Evolutionary conservation across 768 basidiomycete species (phyloP), one percentile per base, ranked within the genome.

Genomic region (Cantharellus cinnabarinus): DNA sequence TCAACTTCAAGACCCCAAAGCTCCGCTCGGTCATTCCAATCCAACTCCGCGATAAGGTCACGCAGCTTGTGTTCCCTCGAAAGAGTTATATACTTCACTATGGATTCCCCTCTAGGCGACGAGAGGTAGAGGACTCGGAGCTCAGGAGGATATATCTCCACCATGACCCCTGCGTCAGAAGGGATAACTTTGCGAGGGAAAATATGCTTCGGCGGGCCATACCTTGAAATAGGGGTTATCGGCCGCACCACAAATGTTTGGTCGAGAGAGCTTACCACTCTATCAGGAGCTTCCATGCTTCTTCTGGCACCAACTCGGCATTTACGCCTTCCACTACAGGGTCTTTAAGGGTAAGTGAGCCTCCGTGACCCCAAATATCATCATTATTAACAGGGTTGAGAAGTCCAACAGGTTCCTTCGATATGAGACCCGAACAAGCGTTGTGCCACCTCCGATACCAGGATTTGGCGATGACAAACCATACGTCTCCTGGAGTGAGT

Each of bases 311-410:
- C 63, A 80, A 84, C 67, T 87, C 83, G 57, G 84, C 77, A 66
- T 95, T 70, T 41, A 67, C 65, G 20, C 69, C 67, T 44, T 71
- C 69, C 15, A 37, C 56, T 14, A 38, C 77, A 38, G 79, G 67
- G 29, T 79, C 77, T 65, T 90, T 85, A 35, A 71, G 62, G 14
- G 72, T 66, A 50, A 77, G 78, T 60, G 75, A 72, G 7, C 70
- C 65, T 65, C 81, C 79, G 10, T 7, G 52, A 10, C 52, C 52
- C 58, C 85, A 68, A 51, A 94, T 73, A 14, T 71, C 66, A 29
- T 79, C 71, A 68, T 91, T 93, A 68, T 90, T 79, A 56, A 93
- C 79, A 39, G 86, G 79, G 70, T 85, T 88, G 73, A 83, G 83
- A 29, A 29, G 20, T 29, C 20, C 20, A 37, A 48, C 29, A 29